Conservation (phyloP, 345 rosid species). For the Eutrema japonicum region DNA sequence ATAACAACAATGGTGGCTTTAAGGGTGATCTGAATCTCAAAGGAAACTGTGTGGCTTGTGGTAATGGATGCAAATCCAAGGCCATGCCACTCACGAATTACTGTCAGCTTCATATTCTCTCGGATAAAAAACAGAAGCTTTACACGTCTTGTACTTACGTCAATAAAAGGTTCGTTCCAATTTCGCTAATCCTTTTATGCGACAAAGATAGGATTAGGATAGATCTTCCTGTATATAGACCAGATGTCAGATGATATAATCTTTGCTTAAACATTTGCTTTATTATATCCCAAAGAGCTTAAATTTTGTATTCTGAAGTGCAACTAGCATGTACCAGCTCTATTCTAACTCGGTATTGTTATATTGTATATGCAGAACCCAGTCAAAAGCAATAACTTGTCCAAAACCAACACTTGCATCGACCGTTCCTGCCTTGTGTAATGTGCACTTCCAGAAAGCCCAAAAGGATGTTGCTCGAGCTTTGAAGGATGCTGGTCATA, state of each 20-base stretch:
- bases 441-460: constrained; percentile 71
- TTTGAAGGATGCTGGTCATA: constrained; percentile 75
- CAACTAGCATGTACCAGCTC: constrained; percentile 8
- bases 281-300: neutral
- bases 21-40: constrained; percentile 36
- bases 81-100: constrained; percentile 86
- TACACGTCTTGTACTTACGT: constrained; percentile 83
- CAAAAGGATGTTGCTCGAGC: constrained; percentile 69
- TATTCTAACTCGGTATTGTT: constrained; percentile 12
- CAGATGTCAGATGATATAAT: neutral
- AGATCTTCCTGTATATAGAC: neutral
- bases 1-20: constrained; percentile 24
- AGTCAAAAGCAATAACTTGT: constrained; percentile 73
- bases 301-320: neutral
- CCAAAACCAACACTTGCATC: constrained; percentile 77
- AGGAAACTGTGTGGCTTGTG: constrained; percentile 58
- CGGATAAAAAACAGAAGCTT: constrained; percentile 87
- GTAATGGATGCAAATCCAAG: constrained; percentile 68
- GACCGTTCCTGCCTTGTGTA: constrained; percentile 61
- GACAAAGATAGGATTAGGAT: neutral
- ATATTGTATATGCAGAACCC: constrained; percentile 53
- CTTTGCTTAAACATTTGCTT: neutral
- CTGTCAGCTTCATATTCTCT: constrained; percentile 84
- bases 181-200: neutral
- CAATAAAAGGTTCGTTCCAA: constrained; percentile 62